phyloP scores from a whole-genome alignment of 1,284 basidiomycete genomes.

The Cutaneotrichosporon spelunceum region DNA sequence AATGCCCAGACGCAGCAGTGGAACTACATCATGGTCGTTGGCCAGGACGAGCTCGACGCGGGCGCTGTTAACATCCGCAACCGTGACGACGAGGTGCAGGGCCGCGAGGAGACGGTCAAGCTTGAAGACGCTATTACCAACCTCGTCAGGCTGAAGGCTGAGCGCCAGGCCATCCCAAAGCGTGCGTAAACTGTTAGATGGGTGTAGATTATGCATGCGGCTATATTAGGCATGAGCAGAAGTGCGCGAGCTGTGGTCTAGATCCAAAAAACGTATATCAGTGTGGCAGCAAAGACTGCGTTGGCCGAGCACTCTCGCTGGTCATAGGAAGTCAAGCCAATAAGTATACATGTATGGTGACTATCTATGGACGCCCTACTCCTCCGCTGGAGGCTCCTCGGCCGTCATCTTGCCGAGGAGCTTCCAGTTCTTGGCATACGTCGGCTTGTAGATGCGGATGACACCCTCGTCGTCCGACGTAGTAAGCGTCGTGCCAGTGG shows the following conservation, averaged over 20 bases:
- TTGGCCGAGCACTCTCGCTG: neutral
- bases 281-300: too few species aligned
- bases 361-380: constrained; percentile 10
- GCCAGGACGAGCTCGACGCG: constrained; percentile 81
- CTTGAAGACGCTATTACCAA: constrained; percentile 42
- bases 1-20: constrained; percentile 91
- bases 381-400: constrained; percentile 45
- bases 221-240: neutral
- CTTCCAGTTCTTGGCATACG: constrained; percentile 51
- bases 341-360: neutral
- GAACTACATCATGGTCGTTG: constrained; percentile 93
- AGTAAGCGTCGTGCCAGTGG: constrained; percentile 73
- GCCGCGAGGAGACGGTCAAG: constrained; percentile 48
- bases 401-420: constrained; percentile 50
- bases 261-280: neutral
- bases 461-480: constrained; percentile 86
- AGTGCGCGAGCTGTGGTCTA: neutral
- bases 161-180: constrained; percentile 34
- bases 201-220: constrained; percentile 1
- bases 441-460: constrained; percentile 78
- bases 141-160: constrained; percentile 41
- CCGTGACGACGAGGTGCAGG: constrained; percentile 69
- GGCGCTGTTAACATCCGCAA: constrained; percentile 92
- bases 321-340: neutral
- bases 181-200: constrained; percentile 7